phyloP scores from a whole-genome alignment of 139 green algal species.

The Haematococcus lacustris region DNA sequence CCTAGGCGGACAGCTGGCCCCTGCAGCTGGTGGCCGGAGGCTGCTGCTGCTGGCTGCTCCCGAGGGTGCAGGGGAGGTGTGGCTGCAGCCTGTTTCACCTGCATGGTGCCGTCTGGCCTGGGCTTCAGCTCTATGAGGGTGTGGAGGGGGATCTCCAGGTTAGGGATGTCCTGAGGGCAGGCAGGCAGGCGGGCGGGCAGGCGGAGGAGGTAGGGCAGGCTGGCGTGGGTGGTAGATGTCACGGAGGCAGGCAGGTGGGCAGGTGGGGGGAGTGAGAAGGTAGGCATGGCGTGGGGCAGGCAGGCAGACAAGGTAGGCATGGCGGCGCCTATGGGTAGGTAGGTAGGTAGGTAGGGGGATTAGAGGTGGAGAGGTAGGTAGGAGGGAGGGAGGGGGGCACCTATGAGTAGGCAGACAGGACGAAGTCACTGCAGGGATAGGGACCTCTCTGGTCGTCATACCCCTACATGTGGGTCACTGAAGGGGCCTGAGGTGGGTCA shows the following conservation, averaged over 20 bases:
- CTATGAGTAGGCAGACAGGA: not conserved
- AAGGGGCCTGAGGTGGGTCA: not conserved
- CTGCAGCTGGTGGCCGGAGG: no score
- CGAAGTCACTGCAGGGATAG: not conserved
- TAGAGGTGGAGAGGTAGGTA: no score
- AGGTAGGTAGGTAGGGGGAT: no score
- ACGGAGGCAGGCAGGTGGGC: not conserved
- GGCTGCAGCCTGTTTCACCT: slow-evolving; percentile 35
- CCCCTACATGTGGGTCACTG: not conserved
- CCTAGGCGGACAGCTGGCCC: no score
- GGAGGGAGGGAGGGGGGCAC: no score
- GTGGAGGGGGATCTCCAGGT: slow-evolving; percentile 80
- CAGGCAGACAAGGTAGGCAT: no score
- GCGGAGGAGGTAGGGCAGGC: not conserved
- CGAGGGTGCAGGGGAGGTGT: no score
- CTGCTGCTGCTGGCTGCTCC: no score
- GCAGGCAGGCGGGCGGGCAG: no score
- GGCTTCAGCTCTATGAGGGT: slow-evolving; percentile 88
- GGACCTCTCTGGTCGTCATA: not conserved
- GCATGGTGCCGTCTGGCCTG: slow-evolving; percentile 77
- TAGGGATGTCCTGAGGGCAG: slow-evolving; percentile 58
- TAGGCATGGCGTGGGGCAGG: no score
- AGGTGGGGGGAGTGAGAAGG: no score
- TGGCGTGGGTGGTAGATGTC: not conserved
- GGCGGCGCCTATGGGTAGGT: no score